phyloP scores from a whole-genome alignment of 2,329 filamentous ascomycete species.

The Xylaria sp. region DNA sequence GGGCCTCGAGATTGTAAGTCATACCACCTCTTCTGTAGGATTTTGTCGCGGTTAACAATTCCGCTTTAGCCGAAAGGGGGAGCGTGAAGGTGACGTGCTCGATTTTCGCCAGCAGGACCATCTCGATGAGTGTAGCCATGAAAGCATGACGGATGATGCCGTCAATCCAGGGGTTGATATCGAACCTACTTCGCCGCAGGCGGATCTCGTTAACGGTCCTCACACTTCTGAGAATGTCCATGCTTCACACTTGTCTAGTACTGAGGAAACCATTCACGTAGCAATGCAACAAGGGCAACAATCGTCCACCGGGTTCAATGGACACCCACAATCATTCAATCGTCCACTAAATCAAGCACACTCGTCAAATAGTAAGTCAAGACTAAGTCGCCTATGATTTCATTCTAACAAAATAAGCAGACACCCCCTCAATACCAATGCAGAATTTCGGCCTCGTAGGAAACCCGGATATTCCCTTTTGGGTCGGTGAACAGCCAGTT shows the following conservation, averaged over 20 bases:
- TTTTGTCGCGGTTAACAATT: slow-evolving; percentile 29
- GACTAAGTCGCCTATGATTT: neutral
- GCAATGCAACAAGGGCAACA: slow-evolving; percentile 34
- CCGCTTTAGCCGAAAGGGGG: slow-evolving; percentile 46
- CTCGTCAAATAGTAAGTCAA: slow-evolving; percentile 39
- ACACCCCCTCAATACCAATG: slow-evolving; percentile 36
- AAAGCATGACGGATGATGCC: slow-evolving; percentile 47
- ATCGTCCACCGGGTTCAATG: slow-evolving; percentile 28
- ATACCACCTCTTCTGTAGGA: neutral
- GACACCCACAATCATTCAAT: slow-evolving; percentile 36
- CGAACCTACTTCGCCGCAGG: slow-evolving; percentile 38
- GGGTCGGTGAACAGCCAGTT: slow-evolving; percentile 47
- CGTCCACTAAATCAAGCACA: slow-evolving; percentile 34
- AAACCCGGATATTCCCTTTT: slow-evolving; percentile 42
- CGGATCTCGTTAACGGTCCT: slow-evolving; percentile 34
- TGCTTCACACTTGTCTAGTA: slow-evolving; percentile 29
- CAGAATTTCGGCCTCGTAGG: slow-evolving; percentile 41
- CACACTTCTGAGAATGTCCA: slow-evolving; percentile 33
- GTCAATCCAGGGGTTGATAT: slow-evolving; percentile 47
- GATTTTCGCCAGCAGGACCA: slow-evolving; percentile 49
- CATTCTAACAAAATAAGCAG: slow-evolving; percentile 12
- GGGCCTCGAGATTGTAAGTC: slow-evolving; percentile 55
- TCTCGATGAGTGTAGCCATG: slow-evolving; percentile 43
- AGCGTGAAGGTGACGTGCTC: slow-evolving; percentile 44
- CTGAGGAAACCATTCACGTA: slow-evolving; percentile 24